Conservation (phyloP, 495 filamentous ascomycete species). For the Talaromyces liani region DNA sequence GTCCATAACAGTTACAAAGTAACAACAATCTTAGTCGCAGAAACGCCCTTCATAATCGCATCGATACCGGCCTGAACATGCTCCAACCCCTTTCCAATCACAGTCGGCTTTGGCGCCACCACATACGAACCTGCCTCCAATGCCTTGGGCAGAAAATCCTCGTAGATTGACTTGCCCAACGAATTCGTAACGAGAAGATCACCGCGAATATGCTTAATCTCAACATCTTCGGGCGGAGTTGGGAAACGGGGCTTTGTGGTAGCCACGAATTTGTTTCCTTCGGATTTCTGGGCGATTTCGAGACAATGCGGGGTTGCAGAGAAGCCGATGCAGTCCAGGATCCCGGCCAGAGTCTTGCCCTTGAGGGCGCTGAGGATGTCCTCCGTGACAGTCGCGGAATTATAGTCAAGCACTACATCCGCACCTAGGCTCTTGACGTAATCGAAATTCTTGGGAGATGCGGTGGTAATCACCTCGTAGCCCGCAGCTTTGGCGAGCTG, state of each 20-base stretch:
- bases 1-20: neutral
- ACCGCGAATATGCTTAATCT: neutral
- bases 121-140: neutral
- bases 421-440: conserved; percentile 38
- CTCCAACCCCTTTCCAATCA: neutral
- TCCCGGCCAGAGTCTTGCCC: neutral
- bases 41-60: neutral
- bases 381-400: conserved; percentile 24
- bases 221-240: neutral
- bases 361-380: neutral
- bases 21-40: conserved; percentile 6
- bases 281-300: neutral
- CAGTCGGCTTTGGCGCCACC: neutral
- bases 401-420: conserved; percentile 37
- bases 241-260: conserved; percentile 9
- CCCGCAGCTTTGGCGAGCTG: conserved; percentile 34
- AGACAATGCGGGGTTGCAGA: neutral
- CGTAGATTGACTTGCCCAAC: conserved; percentile 3
- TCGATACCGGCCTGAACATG: neutral
- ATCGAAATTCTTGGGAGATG: conserved; percentile 34
- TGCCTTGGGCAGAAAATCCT: conserved; percentile 2
- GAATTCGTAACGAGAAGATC: neutral
- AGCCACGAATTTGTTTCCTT: neutral
- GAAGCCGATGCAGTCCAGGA: conserved; percentile 1
- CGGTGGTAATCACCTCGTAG: conserved; percentile 38